Evolutionary conservation across 371 early-diverging fungal species (phyloP).

Genomic region (Smittium culicis): DNA sequence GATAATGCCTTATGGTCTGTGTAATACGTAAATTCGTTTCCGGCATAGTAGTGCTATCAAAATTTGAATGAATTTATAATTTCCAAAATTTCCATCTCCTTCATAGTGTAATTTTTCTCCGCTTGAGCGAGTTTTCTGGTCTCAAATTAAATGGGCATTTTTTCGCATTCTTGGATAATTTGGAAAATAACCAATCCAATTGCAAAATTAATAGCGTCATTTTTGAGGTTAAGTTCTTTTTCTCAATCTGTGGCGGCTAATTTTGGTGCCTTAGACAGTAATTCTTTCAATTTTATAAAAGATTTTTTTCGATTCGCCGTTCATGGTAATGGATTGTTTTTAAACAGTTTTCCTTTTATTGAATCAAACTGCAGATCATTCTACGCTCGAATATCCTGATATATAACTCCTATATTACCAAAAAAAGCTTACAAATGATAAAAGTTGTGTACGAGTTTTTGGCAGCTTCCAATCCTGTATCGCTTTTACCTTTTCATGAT

Average conservation of each 20-base stretch:
- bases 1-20: constrained; percentile 14
- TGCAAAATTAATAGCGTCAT: constrained; percentile 29
- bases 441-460: not conserved
- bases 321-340: not conserved
- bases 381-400: not conserved
- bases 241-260: constrained; percentile 14
- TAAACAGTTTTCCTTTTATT: not conserved
- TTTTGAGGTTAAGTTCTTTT: constrained; percentile 17
- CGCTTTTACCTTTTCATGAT: not conserved
- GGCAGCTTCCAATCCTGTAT: not conserved
- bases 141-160: constrained; percentile 17
- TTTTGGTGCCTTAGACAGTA: not conserved
- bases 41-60: constrained; percentile 15
- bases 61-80: constrained; percentile 12
- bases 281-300: not conserved
- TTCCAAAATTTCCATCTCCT: constrained; percentile 15
- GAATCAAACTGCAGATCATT: not conserved
- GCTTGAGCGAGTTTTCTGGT: constrained; percentile 11
- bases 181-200: constrained; percentile 32
- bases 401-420: not conserved
- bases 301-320: not conserved
- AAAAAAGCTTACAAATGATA: not conserved
- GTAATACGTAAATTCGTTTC: constrained; percentile 11
- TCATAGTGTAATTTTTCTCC: constrained; percentile 19
- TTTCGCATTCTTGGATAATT: not conserved